Percentiles rank a stretch among this genome's conserved stretches.
Evolutionary conservation across 1,284 basidiomycete genomes (phyloP).

Genomic region (Cryptococcus hybrid): DNA sequence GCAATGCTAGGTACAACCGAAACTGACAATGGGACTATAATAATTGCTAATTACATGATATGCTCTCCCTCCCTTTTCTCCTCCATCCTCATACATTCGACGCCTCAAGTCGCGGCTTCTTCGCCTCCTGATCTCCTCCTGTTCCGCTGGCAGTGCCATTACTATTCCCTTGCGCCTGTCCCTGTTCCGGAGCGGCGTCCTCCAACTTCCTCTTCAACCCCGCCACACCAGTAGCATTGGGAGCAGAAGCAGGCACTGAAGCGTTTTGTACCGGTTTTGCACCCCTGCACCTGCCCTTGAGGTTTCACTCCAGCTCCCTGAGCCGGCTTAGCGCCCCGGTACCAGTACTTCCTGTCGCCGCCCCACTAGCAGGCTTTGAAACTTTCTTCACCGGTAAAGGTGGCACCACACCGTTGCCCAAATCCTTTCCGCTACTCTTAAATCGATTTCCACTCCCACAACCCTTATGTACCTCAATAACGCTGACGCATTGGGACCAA

Average conservation of each 20-base stretch:
- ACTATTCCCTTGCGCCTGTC: not conserved
- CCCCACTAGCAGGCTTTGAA: not conserved
- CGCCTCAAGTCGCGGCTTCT: constrained; percentile 28
- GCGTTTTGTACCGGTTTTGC: not conserved
- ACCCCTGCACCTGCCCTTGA: not conserved
- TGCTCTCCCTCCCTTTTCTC: not conserved
- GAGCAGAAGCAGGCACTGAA: not conserved
- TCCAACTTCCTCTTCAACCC: constrained; percentile 28
- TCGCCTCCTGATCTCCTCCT: constrained; percentile 16
- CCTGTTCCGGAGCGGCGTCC: constrained; percentile 3
- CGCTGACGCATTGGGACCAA: constrained; percentile 42
- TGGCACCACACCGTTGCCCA: constrained; percentile 44
- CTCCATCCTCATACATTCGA: constrained; percentile 5
- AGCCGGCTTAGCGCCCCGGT: not conserved
- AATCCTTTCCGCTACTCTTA: constrained; percentile 40
- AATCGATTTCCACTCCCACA: constrained; percentile 44
- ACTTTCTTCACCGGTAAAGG: constrained; percentile 21
- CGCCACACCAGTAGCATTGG: not conserved
- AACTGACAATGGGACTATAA: not conserved
- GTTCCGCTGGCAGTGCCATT: not conserved
- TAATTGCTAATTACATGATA: not conserved
- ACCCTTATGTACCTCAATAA: constrained; percentile 44
- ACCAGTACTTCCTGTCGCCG: not conserved
- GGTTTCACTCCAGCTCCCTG: not conserved
- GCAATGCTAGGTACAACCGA: constrained; percentile 15